Percentiles rank a stretch among this genome's conserved stretches.
phyloP scores from a whole-genome alignment of 306 rosid species.

The Cucurbita ficifolia region DNA sequence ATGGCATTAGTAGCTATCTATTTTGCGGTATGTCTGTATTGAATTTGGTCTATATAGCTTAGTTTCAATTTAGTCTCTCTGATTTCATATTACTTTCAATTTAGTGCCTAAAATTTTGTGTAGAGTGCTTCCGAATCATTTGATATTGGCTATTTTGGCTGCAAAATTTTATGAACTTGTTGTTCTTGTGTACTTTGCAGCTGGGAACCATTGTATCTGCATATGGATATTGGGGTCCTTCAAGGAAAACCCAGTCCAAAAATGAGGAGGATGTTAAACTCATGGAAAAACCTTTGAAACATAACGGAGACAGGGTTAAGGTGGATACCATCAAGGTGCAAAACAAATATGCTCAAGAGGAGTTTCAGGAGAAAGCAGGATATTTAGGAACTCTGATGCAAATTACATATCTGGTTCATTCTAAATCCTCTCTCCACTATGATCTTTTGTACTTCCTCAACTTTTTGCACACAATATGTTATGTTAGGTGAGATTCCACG shows the following conservation, averaged over 20 bases:
- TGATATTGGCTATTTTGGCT: not conserved
- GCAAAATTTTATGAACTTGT: not conserved
- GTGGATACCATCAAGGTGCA: not conserved
- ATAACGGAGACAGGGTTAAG: not conserved
- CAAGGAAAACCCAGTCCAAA: not conserved
- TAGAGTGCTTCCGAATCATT: not conserved
- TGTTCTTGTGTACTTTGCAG: not conserved
- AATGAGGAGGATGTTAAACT: conserved; percentile 4
- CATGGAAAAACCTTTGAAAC: not conserved
- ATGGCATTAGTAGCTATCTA: conserved; percentile 11
- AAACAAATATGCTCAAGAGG: not conserved
- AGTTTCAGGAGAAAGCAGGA: conserved; percentile 3
- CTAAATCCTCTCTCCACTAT: not conserved
- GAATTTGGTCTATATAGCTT: not conserved
- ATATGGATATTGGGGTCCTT: conserved; percentile 17
- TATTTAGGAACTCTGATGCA: conserved; percentile 8
- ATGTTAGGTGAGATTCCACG: not conserved
- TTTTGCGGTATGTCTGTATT: conserved; percentile 7
- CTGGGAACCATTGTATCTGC: conserved; percentile 38
- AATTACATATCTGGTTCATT: conserved; percentile 8
- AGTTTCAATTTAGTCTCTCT: not conserved
- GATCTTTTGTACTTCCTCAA: not conserved
- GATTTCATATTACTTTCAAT: not conserved
- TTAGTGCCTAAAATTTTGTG: not conserved
- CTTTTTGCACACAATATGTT: not conserved